phyloP scores from a whole-genome alignment of 2,329 filamentous ascomycete genomes.

The Verticillium klebahnii region DNA sequence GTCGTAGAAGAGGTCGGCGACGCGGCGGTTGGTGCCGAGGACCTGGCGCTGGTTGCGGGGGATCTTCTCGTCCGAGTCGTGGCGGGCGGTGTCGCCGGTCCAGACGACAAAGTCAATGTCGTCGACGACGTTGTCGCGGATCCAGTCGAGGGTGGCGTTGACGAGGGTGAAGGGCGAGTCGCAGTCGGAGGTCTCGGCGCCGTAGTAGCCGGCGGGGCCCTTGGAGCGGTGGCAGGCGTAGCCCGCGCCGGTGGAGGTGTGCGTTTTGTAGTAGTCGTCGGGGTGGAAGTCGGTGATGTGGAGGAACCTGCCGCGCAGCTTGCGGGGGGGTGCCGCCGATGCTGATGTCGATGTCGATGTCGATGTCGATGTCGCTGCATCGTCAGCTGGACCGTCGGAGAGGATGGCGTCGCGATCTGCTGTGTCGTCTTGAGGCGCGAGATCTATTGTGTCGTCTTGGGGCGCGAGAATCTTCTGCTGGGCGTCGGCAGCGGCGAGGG shows the following conservation, averaged over 20 bases:
- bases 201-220: constrained; percentile 75
- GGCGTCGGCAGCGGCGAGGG: not conserved
- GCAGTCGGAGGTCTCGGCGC: constrained; percentile 82
- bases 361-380: not conserved
- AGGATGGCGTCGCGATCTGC: too few relatives aligned
- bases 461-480: constrained; percentile 11
- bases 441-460: not conserved
- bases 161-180: constrained; percentile 77
- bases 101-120: constrained; percentile 85
- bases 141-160: constrained; percentile 88
- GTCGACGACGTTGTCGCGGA: constrained; percentile 70
- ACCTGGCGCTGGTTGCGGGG: constrained; percentile 75
- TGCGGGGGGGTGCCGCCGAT: constrained; percentile 25
- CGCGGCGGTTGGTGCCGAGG: constrained; percentile 67
- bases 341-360: not conserved
- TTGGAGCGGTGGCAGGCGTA: constrained; percentile 74
- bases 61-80: constrained; percentile 79
- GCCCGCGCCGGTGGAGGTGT: constrained; percentile 64
- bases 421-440: constrained; percentile 3
- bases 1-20: constrained; percentile 72
- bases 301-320: constrained; percentile 71
- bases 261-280: constrained; percentile 78
- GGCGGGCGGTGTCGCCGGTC: constrained; percentile 86
- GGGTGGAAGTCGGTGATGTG: constrained; percentile 94
- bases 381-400: not conserved